Evolutionary conservation across 192 early-diverging fungal genomes (phyloP), one percentile per base, ranked within the genome.

Genomic region (Coemansia sp.): DNA sequence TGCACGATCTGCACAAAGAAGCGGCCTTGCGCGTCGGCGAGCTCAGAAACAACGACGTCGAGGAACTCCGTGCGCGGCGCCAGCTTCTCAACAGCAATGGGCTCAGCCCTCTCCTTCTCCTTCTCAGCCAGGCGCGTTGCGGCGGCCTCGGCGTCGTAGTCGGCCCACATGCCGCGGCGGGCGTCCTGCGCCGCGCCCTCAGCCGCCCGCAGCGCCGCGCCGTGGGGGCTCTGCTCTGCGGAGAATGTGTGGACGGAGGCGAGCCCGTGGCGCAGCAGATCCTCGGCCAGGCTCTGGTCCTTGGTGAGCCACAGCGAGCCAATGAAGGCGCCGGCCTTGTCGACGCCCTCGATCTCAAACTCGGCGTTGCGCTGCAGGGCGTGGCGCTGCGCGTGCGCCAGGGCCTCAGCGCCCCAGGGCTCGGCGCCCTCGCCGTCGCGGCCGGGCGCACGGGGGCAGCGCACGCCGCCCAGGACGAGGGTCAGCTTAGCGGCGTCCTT

Each of bases 351-450:
- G 34, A 98, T 82, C 61, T 91, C 89, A 48, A 96, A 84, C 69
- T 99, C 94, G 10, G 95, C 93, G 73, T 99, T 94, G 60, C 95
- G 92, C 84, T 99, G 97, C 67, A 97, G 86, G 67, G 82, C 79
- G 36, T 75, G 73, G 39, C 83, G 83, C 40, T 74, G 82, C 4
- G 90, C 84, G 75, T 89, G 90, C 6, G 86, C 88, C 34, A 92
- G 73, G 2, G 94, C 93, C 77, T 97, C 97, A 11, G 76, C 84
- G 39, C 92, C 97, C 74, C 89, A 93, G 3, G 95, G 93, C 72
- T 99, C 97, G 16, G 89, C 73, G 46, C 90, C 90, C 57, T 94
- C 92, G 35, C 69, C 69, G 37, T 88, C 69, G 57, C 89, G 89
- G 34, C 89, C 69, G 57, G 89, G 93, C 10, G 90, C 87, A 56